Conservation (phyloP, 257 asterid species). For the Lycium ferocissimum region DNA sequence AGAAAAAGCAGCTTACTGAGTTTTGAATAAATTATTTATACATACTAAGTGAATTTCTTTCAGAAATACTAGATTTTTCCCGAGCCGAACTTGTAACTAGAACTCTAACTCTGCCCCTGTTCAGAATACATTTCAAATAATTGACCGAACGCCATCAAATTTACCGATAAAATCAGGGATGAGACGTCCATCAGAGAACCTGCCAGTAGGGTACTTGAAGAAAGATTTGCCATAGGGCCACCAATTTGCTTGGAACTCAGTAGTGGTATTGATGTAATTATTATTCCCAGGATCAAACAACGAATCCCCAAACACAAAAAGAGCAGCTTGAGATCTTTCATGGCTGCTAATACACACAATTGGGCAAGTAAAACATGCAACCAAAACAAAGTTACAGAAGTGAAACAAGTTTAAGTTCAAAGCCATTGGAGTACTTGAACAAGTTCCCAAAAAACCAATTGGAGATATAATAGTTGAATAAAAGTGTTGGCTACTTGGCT, state of each 20-base stretch:
- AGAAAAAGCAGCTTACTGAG: background rate
- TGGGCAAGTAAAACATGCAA: background rate
- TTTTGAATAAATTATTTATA: too few species aligned
- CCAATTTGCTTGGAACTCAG: background rate
- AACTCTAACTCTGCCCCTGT: background rate
- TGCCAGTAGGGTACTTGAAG: constrained; percentile 26
- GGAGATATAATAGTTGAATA: background rate
- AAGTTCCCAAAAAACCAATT: background rate
- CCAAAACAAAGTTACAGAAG: background rate
- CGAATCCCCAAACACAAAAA: background rate
- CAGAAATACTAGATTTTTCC: background rate
- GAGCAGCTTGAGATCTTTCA: background rate
- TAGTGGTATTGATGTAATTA: background rate
- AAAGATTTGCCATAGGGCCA: constrained; percentile 6
- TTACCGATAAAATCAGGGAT: constrained; percentile 29
- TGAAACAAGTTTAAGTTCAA: background rate
- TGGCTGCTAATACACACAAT: background rate
- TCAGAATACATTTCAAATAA: background rate
- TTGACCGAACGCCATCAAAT: background rate
- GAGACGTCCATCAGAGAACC: constrained; percentile 5
- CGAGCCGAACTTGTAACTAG: rapidly evolving
- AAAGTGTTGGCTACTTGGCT: background rate
- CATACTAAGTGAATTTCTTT: background rate
- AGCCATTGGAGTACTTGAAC: background rate
- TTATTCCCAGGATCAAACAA: background rate